Evolutionary conservation across 306 rosid species (phyloP), one percentile per base, ranked within the genome.

Genomic region (Canavalia ensiformis): DNA sequence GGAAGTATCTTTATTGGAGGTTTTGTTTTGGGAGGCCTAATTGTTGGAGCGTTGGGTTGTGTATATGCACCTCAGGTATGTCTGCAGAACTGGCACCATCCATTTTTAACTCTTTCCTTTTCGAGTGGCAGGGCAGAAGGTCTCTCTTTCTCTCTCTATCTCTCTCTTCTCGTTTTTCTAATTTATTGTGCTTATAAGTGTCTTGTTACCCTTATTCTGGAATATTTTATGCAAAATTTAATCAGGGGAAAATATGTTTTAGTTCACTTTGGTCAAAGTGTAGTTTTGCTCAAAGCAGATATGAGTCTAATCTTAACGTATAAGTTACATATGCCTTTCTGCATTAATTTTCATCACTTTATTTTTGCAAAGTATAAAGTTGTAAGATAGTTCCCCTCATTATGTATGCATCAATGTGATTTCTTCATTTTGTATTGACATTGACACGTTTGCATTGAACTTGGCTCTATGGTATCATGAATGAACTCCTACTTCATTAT

Each of bases 61-160:
- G 63, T 88, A 39, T 91, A 83, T 79, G 95, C 95, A 66, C 92
- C 92, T 55, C 83, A 89, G 90, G 95, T 89, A 89, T 79, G 77
- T 49, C 55, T 66, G 73, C 47, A 69, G 49, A 55, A 30, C 68
- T 62, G 18, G 9, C 60, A 37, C 28, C 47, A 9, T 65, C 57
- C 41, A 44, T 37, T 69, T 50, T 68, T 41, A 42, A 28, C 6
- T 3, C 33, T 81, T 66, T 8, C 9, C 60, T 41, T 49, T 64
- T 29, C 55, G 4, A 3, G 59, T 34, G 52, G 35, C 33, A 0
- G 18, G 34, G 18, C 5, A 57, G 30, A 30, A 74, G 37, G 46
- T 60, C 34, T 49, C 41, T 70, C 59, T 69, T 31, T 37, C 25
- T 18, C 25, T 18, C 25, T 37, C 4, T 37, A 37, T 37, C 41